Conservation (phyloP, 768 basidiomycete species). For the Russula ochroleuca region DNA sequence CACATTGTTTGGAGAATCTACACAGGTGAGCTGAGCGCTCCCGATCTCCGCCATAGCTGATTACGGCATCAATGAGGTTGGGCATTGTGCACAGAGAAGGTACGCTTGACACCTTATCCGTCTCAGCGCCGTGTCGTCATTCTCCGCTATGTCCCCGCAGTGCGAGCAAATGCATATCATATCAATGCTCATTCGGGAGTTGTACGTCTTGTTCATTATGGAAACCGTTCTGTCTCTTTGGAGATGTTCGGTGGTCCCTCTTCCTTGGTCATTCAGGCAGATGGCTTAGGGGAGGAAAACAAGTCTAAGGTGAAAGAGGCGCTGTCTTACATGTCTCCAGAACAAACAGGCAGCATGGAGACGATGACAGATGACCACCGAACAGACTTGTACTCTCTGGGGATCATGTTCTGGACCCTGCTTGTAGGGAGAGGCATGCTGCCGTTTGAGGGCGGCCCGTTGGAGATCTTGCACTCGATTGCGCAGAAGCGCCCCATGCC, state of each 20-base stretch:
- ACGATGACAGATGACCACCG: constrained; percentile 67
- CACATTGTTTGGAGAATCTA: constrained; percentile 62
- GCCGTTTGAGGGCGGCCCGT: constrained; percentile 40
- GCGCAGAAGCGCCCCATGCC: constrained; percentile 71
- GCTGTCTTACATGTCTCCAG: constrained; percentile 68
- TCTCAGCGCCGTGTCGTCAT: neutral
- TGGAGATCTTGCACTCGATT: constrained; percentile 66
- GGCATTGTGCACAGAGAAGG: constrained; percentile 69
- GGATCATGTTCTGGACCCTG: constrained; percentile 69
- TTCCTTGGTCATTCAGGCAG: constrained; percentile 53
- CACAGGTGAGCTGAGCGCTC: constrained; percentile 44
- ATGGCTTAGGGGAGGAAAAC: constrained; percentile 52
- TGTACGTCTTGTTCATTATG: constrained; percentile 69
- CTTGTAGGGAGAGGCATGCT: constrained; percentile 56
- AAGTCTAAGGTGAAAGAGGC: constrained; percentile 72
- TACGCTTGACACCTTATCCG: constrained; percentile 25
- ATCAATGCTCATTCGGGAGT: constrained; percentile 64
- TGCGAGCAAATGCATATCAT: constrained; percentile 74
- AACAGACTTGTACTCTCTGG: constrained; percentile 71
- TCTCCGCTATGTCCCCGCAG: constrained; percentile 33
- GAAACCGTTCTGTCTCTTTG: constrained; percentile 67
- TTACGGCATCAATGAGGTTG: constrained; percentile 35
- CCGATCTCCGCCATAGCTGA: constrained; percentile 17
- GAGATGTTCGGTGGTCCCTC: constrained; percentile 71
- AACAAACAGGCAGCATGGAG: constrained; percentile 71